Evolutionary conservation across 305 asterid species (phyloP).

Genomic region (Solanum hybrid): DNA sequence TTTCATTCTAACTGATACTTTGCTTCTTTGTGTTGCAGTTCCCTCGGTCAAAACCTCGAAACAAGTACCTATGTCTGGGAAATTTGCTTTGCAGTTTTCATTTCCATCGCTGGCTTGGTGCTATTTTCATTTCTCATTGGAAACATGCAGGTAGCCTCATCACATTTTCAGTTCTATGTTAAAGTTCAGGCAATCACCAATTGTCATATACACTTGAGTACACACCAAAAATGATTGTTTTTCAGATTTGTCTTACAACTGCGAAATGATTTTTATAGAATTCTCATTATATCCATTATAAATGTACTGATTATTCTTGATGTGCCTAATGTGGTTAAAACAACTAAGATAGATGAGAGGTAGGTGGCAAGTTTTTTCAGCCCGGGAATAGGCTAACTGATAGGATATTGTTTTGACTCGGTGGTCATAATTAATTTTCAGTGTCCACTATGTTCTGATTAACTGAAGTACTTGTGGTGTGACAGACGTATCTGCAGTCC

Average conservation of each 20-base stretch:
- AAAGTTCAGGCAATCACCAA: neutral
- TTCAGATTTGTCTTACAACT: neutral
- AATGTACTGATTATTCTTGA: neutral
- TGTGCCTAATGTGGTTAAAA: neutral
- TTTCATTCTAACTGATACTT: neutral
- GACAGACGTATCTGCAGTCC: constrained; percentile 87
- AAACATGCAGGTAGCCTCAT: constrained; percentile 71
- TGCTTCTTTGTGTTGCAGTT: constrained; percentile 41
- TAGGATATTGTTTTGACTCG: neutral
- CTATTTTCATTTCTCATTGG: constrained; percentile 86
- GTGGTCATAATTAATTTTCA: neutral
- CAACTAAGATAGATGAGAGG: neutral
- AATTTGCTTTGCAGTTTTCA: constrained; percentile 80
- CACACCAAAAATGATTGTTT: neutral
- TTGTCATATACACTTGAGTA: neutral
- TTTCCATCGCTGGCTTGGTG: constrained; percentile 91
- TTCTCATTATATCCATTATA: neutral
- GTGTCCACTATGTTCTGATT: neutral
- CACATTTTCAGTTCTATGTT: neutral
- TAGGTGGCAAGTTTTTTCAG: neutral
- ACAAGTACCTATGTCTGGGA: constrained; percentile 90
- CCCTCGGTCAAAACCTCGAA: constrained; percentile 92
- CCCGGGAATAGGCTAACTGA: neutral
- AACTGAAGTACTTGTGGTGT: constrained; percentile 15
- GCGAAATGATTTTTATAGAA: neutral